phyloP scores from a whole-genome alignment of 345 rosid species.

The Streptanthus diversifolius region DNA sequence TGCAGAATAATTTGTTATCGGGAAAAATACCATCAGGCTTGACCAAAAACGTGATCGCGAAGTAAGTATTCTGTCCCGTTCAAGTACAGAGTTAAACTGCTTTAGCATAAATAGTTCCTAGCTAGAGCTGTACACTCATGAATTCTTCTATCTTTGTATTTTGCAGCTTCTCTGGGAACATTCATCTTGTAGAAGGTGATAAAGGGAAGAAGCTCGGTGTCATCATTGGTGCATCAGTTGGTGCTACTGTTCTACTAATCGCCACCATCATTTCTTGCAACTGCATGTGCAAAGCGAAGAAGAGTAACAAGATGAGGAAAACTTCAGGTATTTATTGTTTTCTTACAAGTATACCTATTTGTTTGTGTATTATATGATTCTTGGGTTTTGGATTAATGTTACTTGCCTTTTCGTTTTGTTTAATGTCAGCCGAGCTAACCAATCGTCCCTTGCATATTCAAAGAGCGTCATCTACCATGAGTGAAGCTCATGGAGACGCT shows the following conservation, averaged over 20 bases:
- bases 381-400: neutral
- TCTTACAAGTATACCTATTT: neutral
- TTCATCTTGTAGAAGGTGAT: conserved; percentile 47
- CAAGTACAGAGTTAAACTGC: neutral
- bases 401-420: neutral
- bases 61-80: conserved; percentile 48
- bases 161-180: conserved; percentile 70
- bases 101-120: neutral
- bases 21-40: conserved; percentile 72
- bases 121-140: neutral
- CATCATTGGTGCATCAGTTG: conserved; percentile 63
- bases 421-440: conserved; percentile 27
- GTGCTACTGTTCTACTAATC: conserved; percentile 68
- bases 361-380: neutral
- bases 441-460: conserved; percentile 48
- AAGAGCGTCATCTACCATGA: conserved; percentile 52
- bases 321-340: conserved; percentile 21
- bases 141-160: neutral
- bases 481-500: conserved; percentile 65
- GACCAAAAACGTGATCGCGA: conserved; percentile 44
- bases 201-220: conserved; percentile 46
- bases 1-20: conserved; percentile 79
- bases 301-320: conserved; percentile 25
- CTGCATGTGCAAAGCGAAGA: conserved; percentile 54
- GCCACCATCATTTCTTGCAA: conserved; percentile 56